Base-by-base conservation (phyloP, 768 basidiomycete genomes). In the Glaciozyma martinii region DNA sequence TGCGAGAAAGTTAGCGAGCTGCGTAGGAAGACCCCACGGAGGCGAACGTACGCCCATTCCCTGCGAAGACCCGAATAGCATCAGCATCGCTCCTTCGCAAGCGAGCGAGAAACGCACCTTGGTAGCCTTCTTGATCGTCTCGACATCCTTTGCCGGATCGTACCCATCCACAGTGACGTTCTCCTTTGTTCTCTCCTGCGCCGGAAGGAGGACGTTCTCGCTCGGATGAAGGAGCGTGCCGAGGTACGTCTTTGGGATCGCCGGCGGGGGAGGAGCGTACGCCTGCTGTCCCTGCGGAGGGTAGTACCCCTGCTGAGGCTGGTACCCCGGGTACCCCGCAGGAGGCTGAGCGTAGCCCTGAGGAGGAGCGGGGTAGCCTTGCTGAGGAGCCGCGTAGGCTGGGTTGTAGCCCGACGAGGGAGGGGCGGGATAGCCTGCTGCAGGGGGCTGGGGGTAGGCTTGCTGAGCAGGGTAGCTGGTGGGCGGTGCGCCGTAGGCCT, bases 71-170 rank as follows among this genome's bases (percentile, higher is more conserved):
- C 10, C 15, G 3, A 2, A 40, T n/a, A 27, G 29, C 5, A 8
- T 54, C 49, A 25, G n/a, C 49, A 50, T n/a, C 49, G n/a, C 3
- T 13, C 49, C 23, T 15, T 8, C n/a, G 4, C 13, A 13, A 2
- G 40, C 60, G 50, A 40, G 53, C 30, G 9, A n/a, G 33, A 25
- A 29, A 15, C 29, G 27, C 50, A 56, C 77, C 69, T 78, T 79
- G 37, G 77, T 77, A 16, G 78, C 78, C 58, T 77, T 78, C 27
- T 76, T 40, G 27, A 79, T 66, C 15, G 76, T 65, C 47, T 77
- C 74, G 6, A 74, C 74, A 59, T 78, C 77, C 49, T 75, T 74
- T 57, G 65, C 59, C 8, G 53, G 62, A 12, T 55, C 29, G 50
- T 59, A 58, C 13, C 42, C 59, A 47, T 54, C 47, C 30, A 37